Base-by-base conservation (phyloP, 257 asterid genomes). In the Scutellaria baicalensis region DNA sequence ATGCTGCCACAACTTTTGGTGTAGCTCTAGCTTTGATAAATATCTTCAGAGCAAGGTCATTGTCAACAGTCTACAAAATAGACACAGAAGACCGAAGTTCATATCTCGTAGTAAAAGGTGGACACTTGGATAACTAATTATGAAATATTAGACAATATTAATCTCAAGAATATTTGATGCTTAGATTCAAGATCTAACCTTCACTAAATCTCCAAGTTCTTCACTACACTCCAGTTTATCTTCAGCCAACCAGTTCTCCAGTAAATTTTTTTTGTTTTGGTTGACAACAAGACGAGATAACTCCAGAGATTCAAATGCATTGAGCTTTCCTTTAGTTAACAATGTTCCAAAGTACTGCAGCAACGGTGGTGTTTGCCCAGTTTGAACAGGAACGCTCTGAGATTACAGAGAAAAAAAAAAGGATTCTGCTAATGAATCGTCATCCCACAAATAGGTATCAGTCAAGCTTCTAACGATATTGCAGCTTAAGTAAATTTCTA, bases 181-280 rank as follows among this genome's bases (percentile, higher is more conserved):
- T 38, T 38, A 40, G 60, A 74, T 17, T 55, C 33, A 49, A 79
- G 48, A 59, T 45, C 73, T 68, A 44, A 94, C 99, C 96, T 94
- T 94, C 83, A 94, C 99, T 66, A 94, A 97, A 80, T 94, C 99
- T 78, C 99, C 99, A 70, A 94, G 98, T 76, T 94, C 99, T 88
- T 94, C 99, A 23, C 98, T 91, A 57, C 99, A 94, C 82, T 94
- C 99, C 75, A 94, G 80, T 74, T 94, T 94, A 86, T 94, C 99
- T 81, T 94, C 99, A 35, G 99, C 97, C 75, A 91, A 85, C 99
- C 98, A 92, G 85, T 91, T 94, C 84, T 94, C 99, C 80, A 94
- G 56, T 59, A 94, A 82, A 81, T 94, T 94, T 84, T 94, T 94
- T 82, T 92, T 94, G 81, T 92, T 92, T 84, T 94, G 99, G 79